Evolutionary conservation across 2,329 filamentous ascomycete genomes (phyloP).

Genomic region (Fusarium sp.): DNA sequence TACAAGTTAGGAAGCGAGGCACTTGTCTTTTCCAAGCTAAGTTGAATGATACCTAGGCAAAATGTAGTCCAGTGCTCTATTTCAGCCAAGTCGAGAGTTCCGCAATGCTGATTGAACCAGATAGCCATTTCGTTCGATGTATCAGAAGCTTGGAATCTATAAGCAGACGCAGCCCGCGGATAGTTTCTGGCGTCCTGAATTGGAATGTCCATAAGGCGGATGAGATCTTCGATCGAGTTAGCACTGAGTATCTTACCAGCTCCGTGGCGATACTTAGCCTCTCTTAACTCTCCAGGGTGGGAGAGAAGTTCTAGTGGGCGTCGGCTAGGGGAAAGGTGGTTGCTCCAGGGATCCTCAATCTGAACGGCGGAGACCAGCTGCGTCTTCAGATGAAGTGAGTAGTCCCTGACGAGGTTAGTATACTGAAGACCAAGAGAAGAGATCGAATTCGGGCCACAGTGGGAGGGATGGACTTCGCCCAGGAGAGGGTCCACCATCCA

Average conservation of each 20-base stretch:
- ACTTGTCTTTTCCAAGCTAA: not conserved
- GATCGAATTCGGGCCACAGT: slow-evolving; percentile 36
- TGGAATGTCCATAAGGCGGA: slow-evolving; percentile 15
- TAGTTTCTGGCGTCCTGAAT: not conserved
- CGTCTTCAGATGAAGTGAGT: slow-evolving; percentile 8
- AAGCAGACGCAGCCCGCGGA: slow-evolving; percentile 18
- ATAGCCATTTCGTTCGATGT: not conserved
- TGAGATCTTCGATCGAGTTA: slow-evolving; percentile 1
- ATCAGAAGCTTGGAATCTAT: slow-evolving; percentile 8
- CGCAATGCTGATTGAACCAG: slow-evolving; percentile 37
- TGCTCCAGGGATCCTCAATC: slow-evolving; percentile 36
- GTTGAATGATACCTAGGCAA: slow-evolving; percentile 13
- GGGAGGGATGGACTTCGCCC: slow-evolving; percentile 24
- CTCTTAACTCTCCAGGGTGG: slow-evolving; percentile 23
- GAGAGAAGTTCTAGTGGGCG: slow-evolving; percentile 19
- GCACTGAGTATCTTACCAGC: slow-evolving; percentile 5
- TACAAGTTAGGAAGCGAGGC: not conserved
- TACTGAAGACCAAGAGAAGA: slow-evolving; percentile 38
- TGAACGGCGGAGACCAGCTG: slow-evolving; percentile 12
- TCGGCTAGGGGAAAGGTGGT: slow-evolving; percentile 29
- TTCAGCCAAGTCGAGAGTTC: slow-evolving; percentile 25
- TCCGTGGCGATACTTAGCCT: slow-evolving; percentile 1
- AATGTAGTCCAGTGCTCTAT: slow-evolving; percentile 29
- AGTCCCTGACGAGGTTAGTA: slow-evolving; percentile 13
- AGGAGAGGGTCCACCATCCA: slow-evolving; percentile 35